These are phyloP conservation scores for Lippia alba DNA, from an alignment of 305 asterid species.

Conservation along the genomic window DNA sequence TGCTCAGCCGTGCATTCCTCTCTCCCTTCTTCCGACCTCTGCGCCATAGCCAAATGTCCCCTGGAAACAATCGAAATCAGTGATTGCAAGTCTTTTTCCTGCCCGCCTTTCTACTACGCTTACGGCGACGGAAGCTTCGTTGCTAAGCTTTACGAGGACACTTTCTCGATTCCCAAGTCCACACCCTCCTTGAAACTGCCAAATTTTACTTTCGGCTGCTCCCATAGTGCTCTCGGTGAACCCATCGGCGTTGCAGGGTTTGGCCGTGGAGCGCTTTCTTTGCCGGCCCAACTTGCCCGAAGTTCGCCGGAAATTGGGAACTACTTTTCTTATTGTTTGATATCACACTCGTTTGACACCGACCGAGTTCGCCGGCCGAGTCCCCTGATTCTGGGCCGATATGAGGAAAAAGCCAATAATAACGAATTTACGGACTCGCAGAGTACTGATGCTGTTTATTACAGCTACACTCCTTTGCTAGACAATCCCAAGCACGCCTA, in stretches of 20 bases:
- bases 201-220: constrained; percentile 86
- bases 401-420: constrained; percentile 29
- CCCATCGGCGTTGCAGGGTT: constrained; percentile 98
- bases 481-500: constrained; percentile 73
- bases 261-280: constrained; percentile 80
- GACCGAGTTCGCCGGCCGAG: constrained; percentile 53
- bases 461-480: constrained; percentile 74
- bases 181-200: constrained; percentile 49
- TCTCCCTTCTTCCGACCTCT: constrained; percentile 79
- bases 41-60: constrained; percentile 80
- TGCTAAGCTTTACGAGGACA: constrained; percentile 60
- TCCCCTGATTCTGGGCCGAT: constrained; percentile 82
- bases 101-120: constrained; percentile 90
- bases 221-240: constrained; percentile 79
- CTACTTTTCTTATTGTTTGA: constrained; percentile 82
- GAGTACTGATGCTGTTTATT: constrained; percentile 33
- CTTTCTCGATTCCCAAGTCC: constrained; percentile 54
- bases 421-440: neutral
- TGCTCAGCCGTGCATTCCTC: constrained; percentile 78
- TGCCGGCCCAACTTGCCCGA: constrained; percentile 78
- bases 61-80: constrained; percentile 69
- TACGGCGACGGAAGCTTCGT: constrained; percentile 93
- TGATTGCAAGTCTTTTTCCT: constrained; percentile 55
- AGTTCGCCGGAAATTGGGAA: constrained; percentile 72
- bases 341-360: constrained; percentile 66